Evolutionary conservation across 2,329 filamentous ascomycete genomes (phyloP).

Genomic region (Diaporthe humulicola): DNA sequence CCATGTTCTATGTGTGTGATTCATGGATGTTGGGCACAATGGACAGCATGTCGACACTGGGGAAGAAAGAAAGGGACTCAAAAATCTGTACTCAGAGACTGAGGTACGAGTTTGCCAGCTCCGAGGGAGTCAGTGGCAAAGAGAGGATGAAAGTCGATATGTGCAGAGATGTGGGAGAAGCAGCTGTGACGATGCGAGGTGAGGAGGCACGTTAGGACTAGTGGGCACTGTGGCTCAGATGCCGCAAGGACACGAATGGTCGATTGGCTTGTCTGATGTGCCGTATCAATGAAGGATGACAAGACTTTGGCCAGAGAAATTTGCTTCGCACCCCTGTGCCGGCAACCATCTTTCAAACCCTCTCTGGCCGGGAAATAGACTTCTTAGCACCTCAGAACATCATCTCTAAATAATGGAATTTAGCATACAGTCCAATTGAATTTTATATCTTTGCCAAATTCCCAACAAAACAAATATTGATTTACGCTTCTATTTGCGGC

Average conservation of each 20-base stretch:
- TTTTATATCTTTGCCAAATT: neutral
- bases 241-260: neutral
- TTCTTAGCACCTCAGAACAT: neutral
- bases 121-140: constrained; percentile 47
- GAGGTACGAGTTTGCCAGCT: constrained; percentile 49
- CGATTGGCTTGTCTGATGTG: neutral
- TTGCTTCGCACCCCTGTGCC: neutral
- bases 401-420: neutral
- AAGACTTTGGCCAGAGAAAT: neutral
- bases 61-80: constrained; percentile 48
- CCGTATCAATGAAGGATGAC: neutral
- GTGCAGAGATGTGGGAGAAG: constrained; percentile 11
- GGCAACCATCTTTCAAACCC: neutral
- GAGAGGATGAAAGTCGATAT: constrained; percentile 48
- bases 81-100: constrained; percentile 47
- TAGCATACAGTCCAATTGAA: neutral
- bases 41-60: constrained; percentile 47
- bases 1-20: constrained; percentile 52
- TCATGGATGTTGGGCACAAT: constrained; percentile 50
- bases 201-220: neutral
- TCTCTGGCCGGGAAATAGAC: neutral
- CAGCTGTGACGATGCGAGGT: neutral
- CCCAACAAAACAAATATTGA: neutral
- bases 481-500: neutral
- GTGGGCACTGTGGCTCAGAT: too few relatives aligned